Evolutionary conservation across 371 early-diverging fungal genomes (phyloP), one percentile per base, ranked within the genome.

Genomic region (Chytridium lagenaria): DNA sequence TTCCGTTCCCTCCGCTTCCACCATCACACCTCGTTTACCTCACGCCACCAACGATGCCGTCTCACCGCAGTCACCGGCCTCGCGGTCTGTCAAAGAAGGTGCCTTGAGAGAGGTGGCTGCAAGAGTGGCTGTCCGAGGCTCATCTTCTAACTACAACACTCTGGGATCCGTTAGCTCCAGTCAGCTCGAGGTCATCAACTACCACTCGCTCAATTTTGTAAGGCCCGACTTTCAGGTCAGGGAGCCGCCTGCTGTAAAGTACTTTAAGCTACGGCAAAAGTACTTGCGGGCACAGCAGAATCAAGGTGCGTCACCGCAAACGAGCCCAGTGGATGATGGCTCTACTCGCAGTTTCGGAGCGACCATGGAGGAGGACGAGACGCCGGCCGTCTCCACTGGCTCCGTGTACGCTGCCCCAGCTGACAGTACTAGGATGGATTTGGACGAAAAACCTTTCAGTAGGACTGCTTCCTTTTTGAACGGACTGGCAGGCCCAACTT

Each of bases 201-300:
- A 15, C 23, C 30, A 22, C 10, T 26, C 26, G 7, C 57, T 57
- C 26, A 30, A 57, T 26, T 57, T 57, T 23, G 57, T 57, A 7
- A 57, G 30, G 30, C 57, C 57, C 10, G 57, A 57, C 30, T 30
- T 22, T 10, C n/a, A 57, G 57, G 57, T 22, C 7, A 7, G 50
- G 38, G 72, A 38, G 34, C 28, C 72, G 22, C 40, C 72, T 49
- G 72, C 64, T 23, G 36, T 22, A 16, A 37, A 28, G 19, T 71
- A 63, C 52, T 39, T 26, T 40, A 71, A 63, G 50, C 72, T 71
- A 49, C 72, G 72, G 28, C 38, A 71, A 37, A 59, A 71, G 72
- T 71, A 65, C 66, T 19, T 71, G 38, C 26, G 37, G 19, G 49
- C 64, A 22, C 49, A 63, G 51, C 64, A 65, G 66, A n/a, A n/a